Conservation (phyloP, 768 basidiomycete species). For the Mycena pura region DNA sequence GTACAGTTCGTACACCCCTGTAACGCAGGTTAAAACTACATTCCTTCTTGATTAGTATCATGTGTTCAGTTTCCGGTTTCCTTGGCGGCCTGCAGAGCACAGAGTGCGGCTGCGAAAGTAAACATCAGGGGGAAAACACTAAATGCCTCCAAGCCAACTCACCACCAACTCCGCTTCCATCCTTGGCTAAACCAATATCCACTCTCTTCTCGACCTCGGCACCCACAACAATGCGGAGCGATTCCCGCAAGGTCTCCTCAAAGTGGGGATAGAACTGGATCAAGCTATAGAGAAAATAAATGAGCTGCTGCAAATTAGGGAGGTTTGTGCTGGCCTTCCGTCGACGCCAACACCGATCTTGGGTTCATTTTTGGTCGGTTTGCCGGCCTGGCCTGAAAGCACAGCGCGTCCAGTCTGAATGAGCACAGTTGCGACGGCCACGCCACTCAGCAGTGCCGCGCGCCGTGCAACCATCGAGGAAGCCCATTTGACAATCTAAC, state of each 20-base stretch:
- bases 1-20: slow-evolving; percentile 15
- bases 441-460: slow-evolving; percentile 83
- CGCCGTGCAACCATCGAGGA: slow-evolving; percentile 79
- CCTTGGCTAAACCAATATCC: slow-evolving; percentile 92
- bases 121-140: slow-evolving; percentile 8
- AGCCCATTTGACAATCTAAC: slow-evolving; percentile 82
- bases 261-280: slow-evolving; percentile 94
- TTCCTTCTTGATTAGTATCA: slow-evolving; percentile 11
- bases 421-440: slow-evolving; percentile 86
- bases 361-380: slow-evolving; percentile 42
- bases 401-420: slow-evolving; percentile 79
- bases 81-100: slow-evolving; percentile 84
- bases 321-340: slow-evolving; percentile 67
- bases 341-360: slow-evolving; percentile 88
- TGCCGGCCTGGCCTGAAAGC: slow-evolving; percentile 49
- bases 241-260: slow-evolving; percentile 73
- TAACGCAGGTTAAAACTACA: slow-evolving; percentile 19
- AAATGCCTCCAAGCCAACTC: slow-evolving; percentile 37
- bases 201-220: slow-evolving; percentile 80
- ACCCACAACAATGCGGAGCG: slow-evolving; percentile 80
- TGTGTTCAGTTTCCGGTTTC: slow-evolving; percentile 38
- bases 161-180: slow-evolving; percentile 98
- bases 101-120: slow-evolving; percentile 72
- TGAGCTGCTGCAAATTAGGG: background rate
- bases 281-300: slow-evolving; percentile 56